Conservation (phyloP, 257 asterid species). For the Rubia yunnanensis region DNA sequence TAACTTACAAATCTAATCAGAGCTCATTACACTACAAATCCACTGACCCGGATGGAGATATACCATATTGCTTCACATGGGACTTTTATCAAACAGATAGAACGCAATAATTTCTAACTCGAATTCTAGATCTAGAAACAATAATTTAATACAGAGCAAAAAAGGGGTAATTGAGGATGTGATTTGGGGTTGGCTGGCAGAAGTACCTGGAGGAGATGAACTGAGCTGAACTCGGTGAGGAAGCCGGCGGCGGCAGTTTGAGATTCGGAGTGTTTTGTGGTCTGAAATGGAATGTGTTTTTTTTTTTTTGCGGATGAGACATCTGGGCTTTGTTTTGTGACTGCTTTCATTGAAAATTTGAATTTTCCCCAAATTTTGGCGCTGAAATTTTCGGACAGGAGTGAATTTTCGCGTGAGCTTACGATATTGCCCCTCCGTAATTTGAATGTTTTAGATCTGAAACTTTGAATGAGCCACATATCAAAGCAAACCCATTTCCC, state of each 20-base stretch:
- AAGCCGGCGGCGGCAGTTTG: background rate
- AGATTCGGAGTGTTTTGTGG: background rate
- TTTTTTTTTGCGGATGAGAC: background rate
- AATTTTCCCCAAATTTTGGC: constrained; percentile 53
- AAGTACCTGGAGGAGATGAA: constrained; percentile 16
- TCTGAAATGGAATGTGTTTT: constrained; percentile 1
- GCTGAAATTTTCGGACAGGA: constrained; percentile 20
- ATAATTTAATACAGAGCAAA: background rate
- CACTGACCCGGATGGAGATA: background rate
- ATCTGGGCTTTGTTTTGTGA: constrained; percentile 18
- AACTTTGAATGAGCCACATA: background rate
- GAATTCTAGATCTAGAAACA: background rate
- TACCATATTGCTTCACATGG: background rate
- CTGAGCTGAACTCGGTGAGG: constrained; percentile 18
- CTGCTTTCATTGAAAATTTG: constrained; percentile 16
- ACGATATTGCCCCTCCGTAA: constrained; percentile 10
- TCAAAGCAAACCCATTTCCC: background rate
- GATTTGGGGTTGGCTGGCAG: constrained; percentile 20
- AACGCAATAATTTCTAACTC: background rate
- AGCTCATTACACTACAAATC: constrained; percentile 17
- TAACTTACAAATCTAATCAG: background rate
- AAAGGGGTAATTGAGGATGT: constrained; percentile 6
- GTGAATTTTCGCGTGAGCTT: background rate
- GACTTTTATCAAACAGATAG: background rate
- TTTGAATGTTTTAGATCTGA: background rate